Evolutionary conservation across 129 eudicot genomes (phyloP).

Genomic region (Arctium lappa): DNA sequence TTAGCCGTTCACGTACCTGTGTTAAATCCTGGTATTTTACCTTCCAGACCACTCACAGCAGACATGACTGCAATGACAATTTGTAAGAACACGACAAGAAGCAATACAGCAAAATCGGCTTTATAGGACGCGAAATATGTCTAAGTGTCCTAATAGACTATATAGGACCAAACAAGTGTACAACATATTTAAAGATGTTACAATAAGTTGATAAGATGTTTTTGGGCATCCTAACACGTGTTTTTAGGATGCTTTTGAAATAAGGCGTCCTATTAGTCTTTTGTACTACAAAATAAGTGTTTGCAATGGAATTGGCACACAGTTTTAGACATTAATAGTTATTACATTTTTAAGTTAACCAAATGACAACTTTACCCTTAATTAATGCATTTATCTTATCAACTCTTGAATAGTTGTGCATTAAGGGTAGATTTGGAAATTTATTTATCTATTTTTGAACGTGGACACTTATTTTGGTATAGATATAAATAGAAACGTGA

Average conservation of each 20-base stretch:
- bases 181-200: not conserved
- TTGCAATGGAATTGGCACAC: no score
- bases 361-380: no score
- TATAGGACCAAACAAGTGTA: not conserved
- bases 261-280: not conserved
- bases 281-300: no score
- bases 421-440: no score
- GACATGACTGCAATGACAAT: slow-evolving; percentile 69
- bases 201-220: not conserved
- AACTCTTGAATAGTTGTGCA: no score
- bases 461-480: no score
- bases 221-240: not conserved
- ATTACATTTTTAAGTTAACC: no score
- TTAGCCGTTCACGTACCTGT: slow-evolving; percentile 52
- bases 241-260: not conserved
- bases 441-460: no score
- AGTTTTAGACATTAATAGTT: no score
- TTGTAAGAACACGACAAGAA: not conserved
- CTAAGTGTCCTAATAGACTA: not conserved
- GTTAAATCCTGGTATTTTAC: slow-evolving; percentile 75
- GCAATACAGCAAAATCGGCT: not conserved
- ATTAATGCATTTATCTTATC: no score
- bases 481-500: no score
- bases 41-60: slow-evolving; percentile 96
- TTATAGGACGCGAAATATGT: not conserved